Percentiles rank a stretch among this genome's conserved stretches.
These are phyloP conservation scores for Herpomyces periplanetae DNA, from an alignment of 2,329 filamentous ascomycete species.

Conservation along the genomic window DNA sequence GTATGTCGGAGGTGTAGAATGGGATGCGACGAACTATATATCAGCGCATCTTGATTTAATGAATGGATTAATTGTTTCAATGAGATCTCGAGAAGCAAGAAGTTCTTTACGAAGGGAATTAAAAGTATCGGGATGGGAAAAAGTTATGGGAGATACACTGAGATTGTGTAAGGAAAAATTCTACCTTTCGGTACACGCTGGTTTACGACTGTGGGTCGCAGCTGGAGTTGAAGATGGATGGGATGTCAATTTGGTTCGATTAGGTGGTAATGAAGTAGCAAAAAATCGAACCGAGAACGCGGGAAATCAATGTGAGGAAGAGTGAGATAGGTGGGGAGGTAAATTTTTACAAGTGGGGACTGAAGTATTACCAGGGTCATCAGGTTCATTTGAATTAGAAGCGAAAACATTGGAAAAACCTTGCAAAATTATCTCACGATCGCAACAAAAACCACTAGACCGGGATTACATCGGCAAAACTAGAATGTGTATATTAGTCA, in stretches of 20 bases:
- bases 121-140: slow-evolving; percentile 55
- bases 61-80: slow-evolving; percentile 53
- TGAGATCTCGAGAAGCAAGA: slow-evolving; percentile 25
- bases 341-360: no score
- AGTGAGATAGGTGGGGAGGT: no score
- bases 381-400: no score
- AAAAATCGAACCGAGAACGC: no score
- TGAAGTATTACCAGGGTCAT: no score
- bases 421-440: no score
- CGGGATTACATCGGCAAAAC: no score
- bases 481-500: no score
- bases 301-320: no score
- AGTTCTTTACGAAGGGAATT: slow-evolving; percentile 41
- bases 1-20: slow-evolving; percentile 86
- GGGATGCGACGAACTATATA: slow-evolving; percentile 90
- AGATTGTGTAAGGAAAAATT: slow-evolving; percentile 92
- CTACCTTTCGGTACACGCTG: slow-evolving; percentile 64
- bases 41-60: slow-evolving; percentile 67
- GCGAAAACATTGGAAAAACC: no score
- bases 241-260: slow-evolving; percentile 41
- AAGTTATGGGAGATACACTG: slow-evolving; percentile 42
- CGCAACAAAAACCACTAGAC: no score
- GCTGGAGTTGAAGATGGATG: slow-evolving; percentile 60
- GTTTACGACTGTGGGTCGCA: slow-evolving; percentile 52
- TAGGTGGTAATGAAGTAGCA: no score